Percentiles rank a stretch among this genome's conserved stretches.
Conservation (phyloP, 1,139 yeast genomes). For the Debaryomyces udenii region DNA sequence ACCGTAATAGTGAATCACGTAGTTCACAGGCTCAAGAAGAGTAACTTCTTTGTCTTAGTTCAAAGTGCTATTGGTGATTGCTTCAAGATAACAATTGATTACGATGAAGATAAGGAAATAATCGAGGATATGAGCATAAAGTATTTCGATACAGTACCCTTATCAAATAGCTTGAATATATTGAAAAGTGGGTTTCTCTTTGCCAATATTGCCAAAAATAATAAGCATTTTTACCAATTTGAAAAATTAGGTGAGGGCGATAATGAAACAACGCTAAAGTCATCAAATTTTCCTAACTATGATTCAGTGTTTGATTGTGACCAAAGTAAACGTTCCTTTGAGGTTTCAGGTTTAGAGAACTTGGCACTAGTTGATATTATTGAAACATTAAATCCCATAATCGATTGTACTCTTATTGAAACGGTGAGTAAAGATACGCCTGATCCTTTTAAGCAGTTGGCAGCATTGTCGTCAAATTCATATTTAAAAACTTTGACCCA, state of each 20-base stretch:
- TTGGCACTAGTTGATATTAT: conserved; percentile 59
- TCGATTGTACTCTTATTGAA: conserved; percentile 49
- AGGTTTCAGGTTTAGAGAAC: conserved; percentile 50
- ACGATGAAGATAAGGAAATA: conserved; percentile 38
- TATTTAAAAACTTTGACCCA: conserved; percentile 55
- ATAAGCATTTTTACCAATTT: conserved; percentile 72
- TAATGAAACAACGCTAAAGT: conserved; percentile 25
- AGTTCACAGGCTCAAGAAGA: conserved; percentile 62
- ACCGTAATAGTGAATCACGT: conserved; percentile 57
- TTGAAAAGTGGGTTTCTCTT: conserved; percentile 77
- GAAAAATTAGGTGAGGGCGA: conserved; percentile 67
- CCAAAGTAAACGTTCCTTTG: conserved; percentile 15
- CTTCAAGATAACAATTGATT: conserved; percentile 63
- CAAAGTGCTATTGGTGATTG: conserved; percentile 78
- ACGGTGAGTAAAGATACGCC: conserved; percentile 34
- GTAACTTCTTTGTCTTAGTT: conserved; percentile 66
- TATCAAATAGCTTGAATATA: conserved; percentile 56
- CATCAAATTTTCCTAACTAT: conserved; percentile 19
- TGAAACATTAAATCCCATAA: conserved; percentile 60
- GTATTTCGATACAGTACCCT: conserved; percentile 78
- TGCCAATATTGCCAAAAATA: conserved; percentile 64
- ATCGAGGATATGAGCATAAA: conserved; percentile 39
- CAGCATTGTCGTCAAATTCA: conserved; percentile 38
- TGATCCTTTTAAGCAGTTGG: conserved; percentile 40
- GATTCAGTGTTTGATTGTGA: conserved; percentile 5